A percentile compares a stretch with the other conserved stretches of the same genome.
Conservation (phyloP, 805 yeast genomes). For the Metschnikowia santaceciliae region DNA sequence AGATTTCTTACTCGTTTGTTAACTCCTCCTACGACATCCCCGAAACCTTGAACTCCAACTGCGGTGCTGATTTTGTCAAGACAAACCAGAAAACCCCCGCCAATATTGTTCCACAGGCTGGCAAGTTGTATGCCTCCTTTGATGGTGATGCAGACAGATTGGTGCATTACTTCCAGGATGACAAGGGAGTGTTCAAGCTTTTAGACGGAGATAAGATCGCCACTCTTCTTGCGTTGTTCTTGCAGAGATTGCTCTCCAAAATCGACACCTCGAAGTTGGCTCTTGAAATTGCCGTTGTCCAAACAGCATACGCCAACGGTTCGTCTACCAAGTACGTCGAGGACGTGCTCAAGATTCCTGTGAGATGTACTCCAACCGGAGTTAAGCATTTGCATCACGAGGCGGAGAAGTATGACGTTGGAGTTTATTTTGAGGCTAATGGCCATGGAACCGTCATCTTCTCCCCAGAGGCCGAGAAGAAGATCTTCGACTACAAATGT, state of each 20-base stretch:
- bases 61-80: constrained; percentile 96
- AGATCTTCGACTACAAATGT: constrained; percentile 32
- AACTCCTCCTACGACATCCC: constrained; percentile 58
- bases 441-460: constrained; percentile 98
- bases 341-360: constrained; percentile 64
- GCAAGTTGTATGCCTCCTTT: constrained; percentile 68
- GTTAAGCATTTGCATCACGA: constrained; percentile 96
- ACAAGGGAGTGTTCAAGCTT: constrained; percentile 42
- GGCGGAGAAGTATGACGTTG: constrained; percentile 78
- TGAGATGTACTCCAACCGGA: constrained; percentile 88
- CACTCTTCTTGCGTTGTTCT: constrained; percentile 70
- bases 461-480: constrained; percentile 45
- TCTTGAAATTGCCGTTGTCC: constrained; percentile 74
- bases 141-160: constrained; percentile 98
- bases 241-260: constrained; percentile 48
- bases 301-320: constrained; percentile 98
- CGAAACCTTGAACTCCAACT: constrained; percentile 59
- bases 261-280: constrained; percentile 43
- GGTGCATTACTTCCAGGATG: constrained; percentile 64
- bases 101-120: constrained; percentile 45
- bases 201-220: constrained; percentile 95
- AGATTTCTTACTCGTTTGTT: constrained; percentile 41
- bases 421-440: constrained; percentile 95
- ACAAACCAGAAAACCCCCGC: constrained; percentile 78
- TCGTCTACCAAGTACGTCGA: constrained; percentile 72